These are phyloP conservation scores for Lobosporangium transversale DNA, from an alignment of 192 early-diverging fungal species.

Conservation along the genomic window DNA sequence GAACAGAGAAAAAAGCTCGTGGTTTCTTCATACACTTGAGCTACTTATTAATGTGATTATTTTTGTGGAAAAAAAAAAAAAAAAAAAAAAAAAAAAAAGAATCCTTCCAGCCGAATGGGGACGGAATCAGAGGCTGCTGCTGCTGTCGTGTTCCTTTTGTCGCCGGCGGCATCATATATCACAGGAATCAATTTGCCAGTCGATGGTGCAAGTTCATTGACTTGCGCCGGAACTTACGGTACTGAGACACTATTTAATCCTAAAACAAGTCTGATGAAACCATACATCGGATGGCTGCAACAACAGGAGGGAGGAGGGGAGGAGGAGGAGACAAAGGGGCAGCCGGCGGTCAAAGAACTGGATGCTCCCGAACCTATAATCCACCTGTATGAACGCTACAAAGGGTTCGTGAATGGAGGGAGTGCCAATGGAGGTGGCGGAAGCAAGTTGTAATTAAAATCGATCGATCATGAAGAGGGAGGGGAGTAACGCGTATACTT, in stretches of 20 bases:
- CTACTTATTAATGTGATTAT: too few relatives aligned
- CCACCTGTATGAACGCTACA: background rate
- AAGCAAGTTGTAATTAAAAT: too few relatives aligned
- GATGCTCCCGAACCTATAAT: background rate
- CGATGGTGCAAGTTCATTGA: slow-evolving; percentile 21
- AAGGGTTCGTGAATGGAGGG: background rate
- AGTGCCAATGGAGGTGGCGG: too few relatives aligned
- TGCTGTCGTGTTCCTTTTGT: slow-evolving; percentile 18
- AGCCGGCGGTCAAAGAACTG: background rate
- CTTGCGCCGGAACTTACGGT: slow-evolving; percentile 5
- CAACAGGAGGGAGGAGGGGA: background rate
- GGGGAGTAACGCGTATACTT: too few relatives aligned
- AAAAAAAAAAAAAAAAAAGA: too few relatives aligned
- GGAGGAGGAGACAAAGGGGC: background rate
- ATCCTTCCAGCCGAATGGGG: slow-evolving; percentile 19
- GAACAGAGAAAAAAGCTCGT: background rate
- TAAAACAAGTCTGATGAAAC: slow-evolving; percentile 6
- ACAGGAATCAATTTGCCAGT: slow-evolving; percentile 25
- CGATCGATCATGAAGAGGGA: too few relatives aligned
- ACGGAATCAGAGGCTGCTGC: slow-evolving; percentile 22
- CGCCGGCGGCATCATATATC: slow-evolving; percentile 20
- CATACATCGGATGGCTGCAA: slow-evolving; percentile 20
- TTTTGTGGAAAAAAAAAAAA: too few relatives aligned
- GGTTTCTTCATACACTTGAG: background rate
- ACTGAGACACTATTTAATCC: slow-evolving; percentile 10